A percentile compares a stretch with the other conserved stretches of the same genome.
phyloP scores from a whole-genome alignment of 176 grass and related monocot genomes.

The Cenchrus purpureus region DNA sequence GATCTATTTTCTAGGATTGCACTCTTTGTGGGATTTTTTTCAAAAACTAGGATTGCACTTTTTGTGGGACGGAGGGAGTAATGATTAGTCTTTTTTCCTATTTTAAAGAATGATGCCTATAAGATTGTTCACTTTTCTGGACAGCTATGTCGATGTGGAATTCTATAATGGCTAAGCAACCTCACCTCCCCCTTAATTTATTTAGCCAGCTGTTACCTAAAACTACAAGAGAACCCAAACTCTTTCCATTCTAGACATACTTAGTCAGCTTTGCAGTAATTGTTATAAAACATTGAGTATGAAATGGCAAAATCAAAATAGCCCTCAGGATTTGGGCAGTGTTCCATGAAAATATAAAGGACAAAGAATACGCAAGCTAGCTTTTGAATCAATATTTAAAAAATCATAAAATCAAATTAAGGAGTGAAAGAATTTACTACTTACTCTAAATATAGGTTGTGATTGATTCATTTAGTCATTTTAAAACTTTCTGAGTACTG shows the following conservation, averaged over 20 bases:
- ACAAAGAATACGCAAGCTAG: neutral
- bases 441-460: neutral
- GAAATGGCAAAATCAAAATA: neutral
- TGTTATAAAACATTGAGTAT: constrained; percentile 1
- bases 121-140: neutral
- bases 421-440: neutral
- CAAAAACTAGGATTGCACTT: too few species aligned
- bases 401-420: neutral
- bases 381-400: neutral
- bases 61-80: too few species aligned
- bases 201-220: constrained; percentile 1
- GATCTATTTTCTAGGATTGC: too few species aligned
- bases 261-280: neutral
- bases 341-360: constrained; percentile 6
- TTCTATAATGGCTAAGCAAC: neutral
- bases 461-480: neutral
- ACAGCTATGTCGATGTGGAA: neutral
- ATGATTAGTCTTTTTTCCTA: too few species aligned
- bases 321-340: neutral
- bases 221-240: neutral
- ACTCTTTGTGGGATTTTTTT: too few species aligned
- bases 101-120: constrained; percentile 9
- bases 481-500: neutral
- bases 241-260: neutral
- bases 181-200: neutral